Evolutionary conservation across 2,329 filamentous ascomycete species (phyloP).

Genomic region (Fusarium torreyae): DNA sequence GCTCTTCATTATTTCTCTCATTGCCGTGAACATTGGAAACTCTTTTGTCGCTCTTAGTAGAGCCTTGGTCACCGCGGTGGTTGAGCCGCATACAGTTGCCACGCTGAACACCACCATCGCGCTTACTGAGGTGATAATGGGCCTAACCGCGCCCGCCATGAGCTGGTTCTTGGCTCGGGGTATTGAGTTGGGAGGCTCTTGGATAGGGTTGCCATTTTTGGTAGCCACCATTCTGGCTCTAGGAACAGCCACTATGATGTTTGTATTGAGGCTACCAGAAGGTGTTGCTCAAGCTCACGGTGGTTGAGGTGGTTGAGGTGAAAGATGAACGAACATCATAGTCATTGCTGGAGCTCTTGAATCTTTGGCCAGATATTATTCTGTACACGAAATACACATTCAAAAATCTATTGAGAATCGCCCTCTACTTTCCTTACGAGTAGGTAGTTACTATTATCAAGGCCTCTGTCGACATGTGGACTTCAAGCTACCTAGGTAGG

Average conservation of each 20-base stretch:
- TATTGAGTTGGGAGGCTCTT: constrained; percentile 61
- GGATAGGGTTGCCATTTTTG: constrained; percentile 67
- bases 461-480: too few species aligned
- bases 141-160: constrained; percentile 63
- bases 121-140: constrained; percentile 65
- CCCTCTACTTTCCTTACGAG: too few species aligned
- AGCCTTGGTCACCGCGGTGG: constrained; percentile 66
- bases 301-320: background rate
- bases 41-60: constrained; percentile 62
- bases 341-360: background rate
- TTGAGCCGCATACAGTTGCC: constrained; percentile 68
- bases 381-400: too few species aligned
- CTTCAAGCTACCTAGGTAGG: too few species aligned
- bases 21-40: constrained; percentile 62
- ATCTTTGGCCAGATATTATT: background rate
- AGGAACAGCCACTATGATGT: constrained; percentile 51
- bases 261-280: constrained; percentile 48
- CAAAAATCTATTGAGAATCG: too few species aligned
- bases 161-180: constrained; percentile 64
- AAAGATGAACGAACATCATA: background rate
- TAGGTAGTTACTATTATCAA: background rate
- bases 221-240: constrained; percentile 54
- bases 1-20: constrained; percentile 58
- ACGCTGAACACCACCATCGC: constrained; percentile 68
- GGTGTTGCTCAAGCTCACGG: constrained; percentile 40